Evolutionary conservation across 768 basidiomycete genomes (phyloP).

Genomic region (Termitomyces sp.): DNA sequence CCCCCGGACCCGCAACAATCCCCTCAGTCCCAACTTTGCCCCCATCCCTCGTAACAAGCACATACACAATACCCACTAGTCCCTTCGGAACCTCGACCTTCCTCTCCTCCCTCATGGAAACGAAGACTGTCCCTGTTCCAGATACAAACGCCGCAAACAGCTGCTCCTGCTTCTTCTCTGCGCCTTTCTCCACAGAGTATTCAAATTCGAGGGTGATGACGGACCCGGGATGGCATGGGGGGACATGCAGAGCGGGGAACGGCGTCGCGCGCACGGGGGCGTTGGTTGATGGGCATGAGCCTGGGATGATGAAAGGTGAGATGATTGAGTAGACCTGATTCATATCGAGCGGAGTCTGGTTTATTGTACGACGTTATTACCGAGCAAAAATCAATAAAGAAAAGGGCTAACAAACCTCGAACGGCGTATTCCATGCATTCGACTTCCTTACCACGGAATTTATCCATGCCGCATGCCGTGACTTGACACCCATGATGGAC

Average conservation of each 20-base stretch:
- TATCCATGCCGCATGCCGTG: slow-evolving; percentile 63
- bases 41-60: slow-evolving; percentile 37
- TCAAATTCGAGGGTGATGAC: slow-evolving; percentile 22
- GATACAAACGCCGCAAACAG: slow-evolving; percentile 45
- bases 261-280: slow-evolving; percentile 37
- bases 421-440: slow-evolving; percentile 23
- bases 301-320: slow-evolving; percentile 34
- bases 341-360: slow-evolving; percentile 33
- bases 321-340: slow-evolving; percentile 36
- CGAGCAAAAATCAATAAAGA: too few relatives aligned
- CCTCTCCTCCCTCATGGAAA: slow-evolving; percentile 24
- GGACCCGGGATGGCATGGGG: slow-evolving; percentile 12
- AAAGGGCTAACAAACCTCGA: slow-evolving; percentile 37
- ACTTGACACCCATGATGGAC: slow-evolving; percentile 55
- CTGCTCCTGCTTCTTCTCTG: neutral
- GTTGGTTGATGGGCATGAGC: slow-evolving; percentile 48
- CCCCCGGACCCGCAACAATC: slow-evolving; percentile 53
- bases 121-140: slow-evolving; percentile 38
- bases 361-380: neutral
- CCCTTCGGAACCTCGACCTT: slow-evolving; percentile 35
- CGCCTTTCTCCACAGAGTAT: slow-evolving; percentile 1
- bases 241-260: slow-evolving; percentile 37
- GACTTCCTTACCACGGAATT: slow-evolving; percentile 34
- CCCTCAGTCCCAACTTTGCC: slow-evolving; percentile 35
- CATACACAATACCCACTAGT: slow-evolving; percentile 46